Base-by-base conservation (phyloP, 2,329 filamentous ascomycete species). In the Fusarium miscanthi region DNA sequence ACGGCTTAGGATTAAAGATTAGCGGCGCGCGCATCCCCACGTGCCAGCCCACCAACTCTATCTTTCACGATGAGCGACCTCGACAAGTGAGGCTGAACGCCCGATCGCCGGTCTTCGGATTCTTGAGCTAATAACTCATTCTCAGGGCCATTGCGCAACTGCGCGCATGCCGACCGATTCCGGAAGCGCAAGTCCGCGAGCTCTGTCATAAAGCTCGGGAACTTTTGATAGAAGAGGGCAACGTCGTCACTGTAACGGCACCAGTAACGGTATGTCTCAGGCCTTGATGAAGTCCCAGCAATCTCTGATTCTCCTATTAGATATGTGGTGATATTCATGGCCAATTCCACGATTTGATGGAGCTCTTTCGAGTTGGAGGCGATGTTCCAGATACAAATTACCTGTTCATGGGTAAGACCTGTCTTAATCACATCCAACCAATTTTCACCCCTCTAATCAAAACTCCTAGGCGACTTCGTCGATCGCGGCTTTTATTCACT, bases 301-400 rank as follows among this genome's bases (percentile, higher is more conserved):
- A 43, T 70, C 51, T 65, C 63, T 74, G 60, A 77, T 58, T n/a
- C 41, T 21, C 40, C 23, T 43, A 17, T 21, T 63, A 93, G 90
- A 97, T 97, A 88, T 98, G 95, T 80, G 95, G 95, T 77, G 95
- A 98, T 80, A 98, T 98, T 64, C 95, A 98, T 80, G 95, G 95
- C 75, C 95, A 98, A 81, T 98, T 98, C 80, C 95, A 98, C 79
- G 95, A 98, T 80, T 84, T 98, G 77, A 98, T 98, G 95, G 95
- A 98, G 82, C 89, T 98, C 10, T 98, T 98, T 81, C 90, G 94
- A 59, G 95, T 98, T 8, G 95, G 95, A 69, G 95, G 95, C 72
- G 94, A 97, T 81, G 94, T 97, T 8, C 95, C 95, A 43, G 95
- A 98, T 79, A 98, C 95, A 37, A 97, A 97, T 80, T 98, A 98